These are phyloP conservation scores for Monosporascus cannonballus DNA, from an alignment of 2,329 filamentous ascomycete species.

Conservation along the genomic window DNA sequence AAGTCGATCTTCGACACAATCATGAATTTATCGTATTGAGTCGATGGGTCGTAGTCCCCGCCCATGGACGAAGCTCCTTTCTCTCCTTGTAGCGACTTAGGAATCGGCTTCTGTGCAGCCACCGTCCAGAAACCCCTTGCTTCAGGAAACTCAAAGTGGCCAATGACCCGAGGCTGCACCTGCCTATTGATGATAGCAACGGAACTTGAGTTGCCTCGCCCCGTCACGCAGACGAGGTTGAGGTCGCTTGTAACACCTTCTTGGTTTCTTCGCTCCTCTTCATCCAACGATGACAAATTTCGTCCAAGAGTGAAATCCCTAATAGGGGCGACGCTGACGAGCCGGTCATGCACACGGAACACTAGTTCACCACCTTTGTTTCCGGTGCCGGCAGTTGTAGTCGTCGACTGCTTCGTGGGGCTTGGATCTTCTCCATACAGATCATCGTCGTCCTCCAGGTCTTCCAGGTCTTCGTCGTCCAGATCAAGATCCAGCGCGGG, in stretches of 20 bases:
- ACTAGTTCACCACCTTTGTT: slow-evolving; percentile 56
- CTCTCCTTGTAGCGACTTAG: slow-evolving; percentile 50
- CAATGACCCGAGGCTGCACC: slow-evolving; percentile 66
- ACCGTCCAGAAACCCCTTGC: slow-evolving; percentile 79
- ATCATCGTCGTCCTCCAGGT: slow-evolving; percentile 58
- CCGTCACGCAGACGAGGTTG: slow-evolving; percentile 55
- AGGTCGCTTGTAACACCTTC: slow-evolving; percentile 48
- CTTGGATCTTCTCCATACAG: slow-evolving; percentile 55
- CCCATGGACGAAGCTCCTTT: slow-evolving; percentile 43
- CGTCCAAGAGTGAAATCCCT: slow-evolving; percentile 67
- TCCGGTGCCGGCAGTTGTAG: slow-evolving; percentile 31
- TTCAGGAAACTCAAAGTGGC: slow-evolving; percentile 65
- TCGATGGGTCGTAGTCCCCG: slow-evolving; percentile 51
- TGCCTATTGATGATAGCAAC: slow-evolving; percentile 73
- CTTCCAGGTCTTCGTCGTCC: slow-evolving; percentile 47
- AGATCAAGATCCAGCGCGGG: slow-evolving; percentile 43
- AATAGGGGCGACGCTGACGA: slow-evolving; percentile 76
- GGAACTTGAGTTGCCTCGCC: slow-evolving; percentile 59
- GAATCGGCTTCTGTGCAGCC: slow-evolving; percentile 59
- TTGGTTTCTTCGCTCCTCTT: slow-evolving; percentile 37
- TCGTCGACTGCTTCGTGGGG: slow-evolving; percentile 26
- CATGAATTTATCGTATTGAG: slow-evolving; percentile 71
- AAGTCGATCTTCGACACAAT: slow-evolving; percentile 70
- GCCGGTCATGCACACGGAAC: slow-evolving; percentile 71
- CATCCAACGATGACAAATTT: slow-evolving; percentile 35